Evolutionary conservation across 768 basidiomycete species (phyloP).

Genomic region (Termitomyces sp.): DNA sequence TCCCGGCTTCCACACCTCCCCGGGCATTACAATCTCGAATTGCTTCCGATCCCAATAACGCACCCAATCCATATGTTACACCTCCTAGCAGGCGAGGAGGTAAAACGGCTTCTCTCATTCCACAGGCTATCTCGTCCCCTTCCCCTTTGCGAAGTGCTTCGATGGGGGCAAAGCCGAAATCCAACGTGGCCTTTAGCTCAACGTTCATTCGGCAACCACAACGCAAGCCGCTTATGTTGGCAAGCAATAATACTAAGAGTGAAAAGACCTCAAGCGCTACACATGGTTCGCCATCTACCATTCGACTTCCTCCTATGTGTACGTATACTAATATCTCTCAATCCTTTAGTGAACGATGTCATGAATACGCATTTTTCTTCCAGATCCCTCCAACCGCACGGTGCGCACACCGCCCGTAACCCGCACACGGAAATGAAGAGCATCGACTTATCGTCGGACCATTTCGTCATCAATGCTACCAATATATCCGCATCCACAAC

Average conservation of each 20-base stretch:
- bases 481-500: slow-evolving; percentile 13
- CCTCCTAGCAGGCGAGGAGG: slow-evolving; percentile 51
- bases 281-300: slow-evolving; percentile 63
- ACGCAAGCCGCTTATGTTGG: slow-evolving; percentile 32
- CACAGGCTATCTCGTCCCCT: slow-evolving; percentile 49
- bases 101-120: slow-evolving; percentile 50
- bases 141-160: slow-evolving; percentile 29
- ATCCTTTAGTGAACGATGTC: slow-evolving; percentile 29
- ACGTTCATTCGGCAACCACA: slow-evolving; percentile 42
- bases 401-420: slow-evolving; percentile 20
- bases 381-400: slow-evolving; percentile 34
- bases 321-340: slow-evolving; percentile 49
- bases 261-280: slow-evolving; percentile 19
- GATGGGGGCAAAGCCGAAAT: slow-evolving; percentile 25
- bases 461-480: slow-evolving; percentile 11
- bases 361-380: slow-evolving; percentile 30
- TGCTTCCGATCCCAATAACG: slow-evolving; percentile 21
- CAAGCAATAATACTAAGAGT: slow-evolving; percentile 20
- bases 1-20: slow-evolving; percentile 28
- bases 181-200: slow-evolving; percentile 22
- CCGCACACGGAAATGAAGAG: slow-evolving; percentile 34
- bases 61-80: slow-evolving; percentile 35
- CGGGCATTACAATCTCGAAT: slow-evolving; percentile 16
- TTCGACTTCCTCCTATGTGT: slow-evolving; percentile 47
- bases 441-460: slow-evolving; percentile 30